A percentile compares a stretch with the other conserved stretches of the same genome.
Conservation (phyloP, 2,329 filamentous ascomycete species). For the Didymella lethalis region DNA sequence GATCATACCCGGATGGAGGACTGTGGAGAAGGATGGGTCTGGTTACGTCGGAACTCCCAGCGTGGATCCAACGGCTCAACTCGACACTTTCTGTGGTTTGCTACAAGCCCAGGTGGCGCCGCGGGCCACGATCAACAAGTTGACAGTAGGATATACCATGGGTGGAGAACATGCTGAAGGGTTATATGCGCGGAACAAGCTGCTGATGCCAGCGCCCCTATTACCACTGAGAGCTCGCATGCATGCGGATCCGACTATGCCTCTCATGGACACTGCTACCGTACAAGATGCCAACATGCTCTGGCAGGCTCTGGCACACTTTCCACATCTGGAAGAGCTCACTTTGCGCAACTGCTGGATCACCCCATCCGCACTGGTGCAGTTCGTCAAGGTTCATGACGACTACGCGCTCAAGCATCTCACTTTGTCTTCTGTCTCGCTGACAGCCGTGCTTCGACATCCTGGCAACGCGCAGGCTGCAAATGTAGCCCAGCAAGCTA, state of each 20-base stretch:
- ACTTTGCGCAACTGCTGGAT: constrained; percentile 75
- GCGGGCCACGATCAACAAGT: constrained; percentile 61
- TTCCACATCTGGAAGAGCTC: constrained; percentile 66
- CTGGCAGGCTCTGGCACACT: constrained; percentile 53
- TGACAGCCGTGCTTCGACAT: constrained; percentile 54
- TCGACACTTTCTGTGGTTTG: constrained; percentile 61
- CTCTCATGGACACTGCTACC: constrained; percentile 3
- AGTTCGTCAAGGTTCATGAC: constrained; percentile 61
- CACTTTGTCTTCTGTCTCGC: constrained; percentile 69
- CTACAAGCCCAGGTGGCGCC: constrained; percentile 60
- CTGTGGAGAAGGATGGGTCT: constrained; percentile 62
- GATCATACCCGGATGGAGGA: constrained; percentile 72
- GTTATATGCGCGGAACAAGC: constrained; percentile 66
- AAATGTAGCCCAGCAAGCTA: constrained; percentile 1
- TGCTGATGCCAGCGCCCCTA: constrained; percentile 69
- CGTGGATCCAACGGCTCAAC: constrained; percentile 62
- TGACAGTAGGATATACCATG: constrained; percentile 72
- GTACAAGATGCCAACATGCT: constrained; percentile 23
- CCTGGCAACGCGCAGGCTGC: constrained; percentile 15
- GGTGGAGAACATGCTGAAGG: constrained; percentile 73
- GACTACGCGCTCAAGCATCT: constrained; percentile 60
- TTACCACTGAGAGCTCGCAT: constrained; percentile 31
- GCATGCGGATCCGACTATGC: constrained; percentile 3
- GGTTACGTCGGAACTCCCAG: constrained; percentile 59
- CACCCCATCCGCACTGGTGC: constrained; percentile 64